Evolutionary conservation across 2,329 filamentous ascomycete species (phyloP).

Genomic region (Boeremia exigua): DNA sequence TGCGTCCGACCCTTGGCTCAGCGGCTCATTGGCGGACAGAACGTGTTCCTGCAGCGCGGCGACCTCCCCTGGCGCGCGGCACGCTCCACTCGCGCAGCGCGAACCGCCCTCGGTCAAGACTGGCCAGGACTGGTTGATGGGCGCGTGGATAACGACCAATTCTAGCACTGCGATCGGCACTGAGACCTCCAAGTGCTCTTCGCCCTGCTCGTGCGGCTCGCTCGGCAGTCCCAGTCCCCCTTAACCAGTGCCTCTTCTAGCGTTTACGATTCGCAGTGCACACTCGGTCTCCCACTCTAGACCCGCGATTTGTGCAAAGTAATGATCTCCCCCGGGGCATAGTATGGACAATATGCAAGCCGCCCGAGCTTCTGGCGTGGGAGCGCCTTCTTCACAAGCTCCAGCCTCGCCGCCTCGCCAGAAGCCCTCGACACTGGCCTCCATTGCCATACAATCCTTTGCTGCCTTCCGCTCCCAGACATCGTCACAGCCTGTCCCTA

Average conservation of each 20-base stretch:
- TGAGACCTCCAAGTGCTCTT: slow-evolving; percentile 30
- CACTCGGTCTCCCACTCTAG: slow-evolving; percentile 24
- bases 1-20: background rate
- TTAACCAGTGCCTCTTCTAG: slow-evolving; percentile 35
- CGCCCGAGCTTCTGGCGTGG: slow-evolving; percentile 34
- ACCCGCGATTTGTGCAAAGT: slow-evolving; percentile 44
- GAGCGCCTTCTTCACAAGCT: slow-evolving; percentile 26
- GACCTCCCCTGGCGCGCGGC: slow-evolving; percentile 27
- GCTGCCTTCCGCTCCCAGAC: slow-evolving; percentile 52
- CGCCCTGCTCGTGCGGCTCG: slow-evolving; percentile 30
- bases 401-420: slow-evolving; percentile 36
- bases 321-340: slow-evolving; percentile 37
- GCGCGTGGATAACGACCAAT: slow-evolving; percentile 39
- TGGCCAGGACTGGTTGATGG: slow-evolving; percentile 12
- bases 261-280: slow-evolving; percentile 27
- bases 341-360: slow-evolving; percentile 42
- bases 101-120: slow-evolving; percentile 27
- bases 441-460: slow-evolving; percentile 52
- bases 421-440: slow-evolving; percentile 47
- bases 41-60: slow-evolving; percentile 35
- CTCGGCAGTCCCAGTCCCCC: slow-evolving; percentile 34
- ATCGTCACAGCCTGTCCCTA: slow-evolving; percentile 49
- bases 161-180: slow-evolving; percentile 37
- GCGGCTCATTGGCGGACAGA: slow-evolving; percentile 18
- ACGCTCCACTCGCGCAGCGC: slow-evolving; percentile 30